phyloP scores from a whole-genome alignment of 805 yeast genomes.

The Blastobotrys americana region DNA sequence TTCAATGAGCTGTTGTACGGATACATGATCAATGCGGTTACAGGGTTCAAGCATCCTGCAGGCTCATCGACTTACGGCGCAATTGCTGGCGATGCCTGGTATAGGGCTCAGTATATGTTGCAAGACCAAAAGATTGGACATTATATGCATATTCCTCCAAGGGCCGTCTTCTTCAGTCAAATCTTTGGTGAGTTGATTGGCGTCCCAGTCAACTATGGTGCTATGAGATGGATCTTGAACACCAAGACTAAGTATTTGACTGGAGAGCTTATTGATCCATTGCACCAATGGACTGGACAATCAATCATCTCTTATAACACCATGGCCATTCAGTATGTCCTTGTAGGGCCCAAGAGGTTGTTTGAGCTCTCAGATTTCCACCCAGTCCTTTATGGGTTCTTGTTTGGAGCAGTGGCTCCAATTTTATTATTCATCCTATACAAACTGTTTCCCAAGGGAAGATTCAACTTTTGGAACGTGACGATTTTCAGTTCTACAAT shows the following conservation, averaged over 20 bases:
- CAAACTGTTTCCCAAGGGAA: constrained; percentile 5
- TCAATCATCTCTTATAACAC: constrained; percentile 6
- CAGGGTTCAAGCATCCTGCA: constrained; percentile 9
- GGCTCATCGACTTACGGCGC: constrained; percentile 9
- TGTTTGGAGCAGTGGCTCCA: constrained; percentile 10
- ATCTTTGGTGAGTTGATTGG: constrained; percentile 7
- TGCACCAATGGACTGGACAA: constrained; percentile 12
- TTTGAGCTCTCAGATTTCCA: constrained; percentile 6
- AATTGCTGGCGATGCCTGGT: constrained; percentile 15
- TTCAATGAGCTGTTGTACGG: constrained; percentile 12
- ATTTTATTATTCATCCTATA: constrained; percentile 3
- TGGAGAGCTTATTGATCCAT: constrained; percentile 4
- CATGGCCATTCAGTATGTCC: constrained; percentile 8
- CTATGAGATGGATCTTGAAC: constrained; percentile 9
- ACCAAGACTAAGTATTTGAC: constrained; percentile 6
- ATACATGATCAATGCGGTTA: constrained; percentile 6
- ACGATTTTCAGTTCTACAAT: constrained; percentile 11
- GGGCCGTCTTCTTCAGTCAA: constrained; percentile 6
- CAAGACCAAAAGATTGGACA: constrained; percentile 9
- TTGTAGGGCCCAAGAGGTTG: constrained; percentile 7
- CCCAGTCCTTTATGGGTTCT: constrained; percentile 8
- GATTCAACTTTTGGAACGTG: constrained; percentile 12
- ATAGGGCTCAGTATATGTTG: constrained; percentile 13
- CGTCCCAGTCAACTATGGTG: constrained; percentile 10
- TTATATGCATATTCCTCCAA: constrained; percentile 8